Conservation (phyloP, 2,329 filamentous ascomycete species). For the Scleromitrula shiraiana region DNA sequence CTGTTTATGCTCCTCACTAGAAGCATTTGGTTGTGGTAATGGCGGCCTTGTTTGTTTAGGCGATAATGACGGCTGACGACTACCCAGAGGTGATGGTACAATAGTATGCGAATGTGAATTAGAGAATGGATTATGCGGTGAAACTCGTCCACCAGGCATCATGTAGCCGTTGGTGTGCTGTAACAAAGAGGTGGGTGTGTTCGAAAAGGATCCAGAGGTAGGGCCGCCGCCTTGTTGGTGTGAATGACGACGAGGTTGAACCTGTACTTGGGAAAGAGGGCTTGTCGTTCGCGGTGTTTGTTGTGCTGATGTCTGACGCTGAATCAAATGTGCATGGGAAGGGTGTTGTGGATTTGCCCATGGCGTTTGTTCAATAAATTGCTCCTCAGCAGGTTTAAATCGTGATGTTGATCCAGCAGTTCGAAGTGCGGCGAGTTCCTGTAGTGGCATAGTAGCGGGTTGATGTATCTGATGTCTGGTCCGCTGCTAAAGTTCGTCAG, state of each 20-base stretch:
- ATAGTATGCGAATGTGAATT: slow-evolving; percentile 24
- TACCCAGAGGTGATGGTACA: slow-evolving; percentile 28
- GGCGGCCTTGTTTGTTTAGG: slow-evolving; percentile 24
- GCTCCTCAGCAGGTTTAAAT: slow-evolving; percentile 63
- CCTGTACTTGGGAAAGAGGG: slow-evolving; percentile 27
- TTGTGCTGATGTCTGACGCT: slow-evolving; percentile 34
- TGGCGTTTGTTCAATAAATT: slow-evolving; percentile 80
- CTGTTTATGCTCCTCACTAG: slow-evolving; percentile 14
- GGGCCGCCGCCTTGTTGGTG: slow-evolving; percentile 26
- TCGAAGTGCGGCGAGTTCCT: slow-evolving; percentile 29
- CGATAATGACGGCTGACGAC: slow-evolving; percentile 28
- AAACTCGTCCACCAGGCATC: slow-evolving; percentile 22
- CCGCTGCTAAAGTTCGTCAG: slow-evolving; percentile 21
- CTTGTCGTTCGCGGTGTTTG: slow-evolving; percentile 32
- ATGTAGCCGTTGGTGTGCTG: slow-evolving; percentile 23
- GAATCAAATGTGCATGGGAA: slow-evolving; percentile 43
- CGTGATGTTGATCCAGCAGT: slow-evolving; percentile 26
- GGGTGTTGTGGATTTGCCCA: slow-evolving; percentile 89
- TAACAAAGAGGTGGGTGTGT: slow-evolving; percentile 16
- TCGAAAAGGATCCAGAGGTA: slow-evolving; percentile 30
- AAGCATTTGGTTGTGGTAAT: slow-evolving; percentile 9
- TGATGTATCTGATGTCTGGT: slow-evolving; percentile 22
- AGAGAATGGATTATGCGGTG: slow-evolving; percentile 27
- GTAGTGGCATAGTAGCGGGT: slow-evolving; percentile 22
- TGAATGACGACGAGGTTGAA: slow-evolving; percentile 32